Conservation (phyloP, 768 basidiomycete genomes). For the Rhizopogon vinicolor region DNA sequence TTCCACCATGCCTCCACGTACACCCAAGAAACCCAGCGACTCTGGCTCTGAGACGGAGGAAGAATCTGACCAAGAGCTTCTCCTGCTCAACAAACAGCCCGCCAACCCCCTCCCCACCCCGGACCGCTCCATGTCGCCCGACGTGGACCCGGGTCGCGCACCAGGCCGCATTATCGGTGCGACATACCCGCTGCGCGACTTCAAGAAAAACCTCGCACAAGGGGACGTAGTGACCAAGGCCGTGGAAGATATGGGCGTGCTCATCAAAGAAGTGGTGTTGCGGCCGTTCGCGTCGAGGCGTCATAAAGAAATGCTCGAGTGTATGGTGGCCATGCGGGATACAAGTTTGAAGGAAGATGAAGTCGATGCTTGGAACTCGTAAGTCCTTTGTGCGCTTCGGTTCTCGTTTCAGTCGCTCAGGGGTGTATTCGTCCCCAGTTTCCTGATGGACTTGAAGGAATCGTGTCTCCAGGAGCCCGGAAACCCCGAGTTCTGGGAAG, state of each 20-base stretch:
- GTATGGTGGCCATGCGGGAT: slow-evolving; percentile 63
- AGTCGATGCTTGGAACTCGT: slow-evolving; percentile 79
- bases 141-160: slow-evolving; percentile 48
- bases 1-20: background rate
- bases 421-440: slow-evolving; percentile 35
- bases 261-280: slow-evolving; percentile 66
- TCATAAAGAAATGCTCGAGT: slow-evolving; percentile 66
- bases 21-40: slow-evolving; percentile 24
- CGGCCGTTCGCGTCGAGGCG: slow-evolving; percentile 69
- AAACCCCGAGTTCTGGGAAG: slow-evolving; percentile 65
- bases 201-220: slow-evolving; percentile 59
- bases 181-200: slow-evolving; percentile 73
- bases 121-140: slow-evolving; percentile 42
- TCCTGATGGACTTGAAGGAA: slow-evolving; percentile 53
- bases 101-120: slow-evolving; percentile 44
- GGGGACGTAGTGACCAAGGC: slow-evolving; percentile 85
- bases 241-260: slow-evolving; percentile 69
- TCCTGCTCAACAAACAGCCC: slow-evolving; percentile 11
- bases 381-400: slow-evolving; percentile 18
- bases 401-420: background rate
- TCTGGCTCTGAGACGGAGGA: slow-evolving; percentile 56
- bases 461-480: slow-evolving; percentile 52
- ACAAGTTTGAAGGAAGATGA: slow-evolving; percentile 75
- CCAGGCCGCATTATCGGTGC: slow-evolving; percentile 74
- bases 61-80: slow-evolving; percentile 29